Percentiles rank a stretch among this genome's conserved stretches.
Evolutionary conservation across 2,329 filamentous ascomycete species (phyloP).

Genomic region (Aspergillus versicolor): DNA sequence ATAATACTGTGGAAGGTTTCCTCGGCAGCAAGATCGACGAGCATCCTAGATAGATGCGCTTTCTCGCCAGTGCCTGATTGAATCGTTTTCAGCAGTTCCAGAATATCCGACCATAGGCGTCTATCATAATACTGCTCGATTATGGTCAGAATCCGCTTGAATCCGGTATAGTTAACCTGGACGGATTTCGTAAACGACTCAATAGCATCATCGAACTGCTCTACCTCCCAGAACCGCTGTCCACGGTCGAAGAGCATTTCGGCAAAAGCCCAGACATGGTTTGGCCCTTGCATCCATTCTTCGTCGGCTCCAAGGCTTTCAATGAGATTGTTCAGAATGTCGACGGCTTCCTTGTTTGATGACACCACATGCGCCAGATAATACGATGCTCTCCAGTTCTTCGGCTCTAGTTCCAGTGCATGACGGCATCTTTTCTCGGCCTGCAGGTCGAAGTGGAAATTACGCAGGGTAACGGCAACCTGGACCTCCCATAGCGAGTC

Average conservation of each 20-base stretch:
- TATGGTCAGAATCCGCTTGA: constrained; percentile 11
- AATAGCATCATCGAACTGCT: constrained; percentile 10
- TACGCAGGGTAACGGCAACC: constrained; percentile 22
- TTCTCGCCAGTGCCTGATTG: constrained; percentile 1
- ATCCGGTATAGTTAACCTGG: constrained; percentile 7
- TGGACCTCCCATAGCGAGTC: constrained; percentile 22
- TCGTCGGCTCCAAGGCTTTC: constrained; percentile 4
- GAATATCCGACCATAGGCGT: constrained; percentile 13
- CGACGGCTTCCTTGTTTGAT: constrained; percentile 16
- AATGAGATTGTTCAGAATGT: constrained; percentile 11
- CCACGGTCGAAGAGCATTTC: constrained; percentile 19
- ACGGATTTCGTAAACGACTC: constrained; percentile 13
- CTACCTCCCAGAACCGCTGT: constrained; percentile 14
- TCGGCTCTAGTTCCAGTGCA: constrained; percentile 18
- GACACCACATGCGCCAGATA: constrained; percentile 19
- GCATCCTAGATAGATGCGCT: constrained; percentile 9
- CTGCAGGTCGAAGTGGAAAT: constrained; percentile 14
- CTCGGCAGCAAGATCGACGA: constrained; percentile 13
- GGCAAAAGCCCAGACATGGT: constrained; percentile 5
- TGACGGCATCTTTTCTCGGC: constrained; percentile 20
- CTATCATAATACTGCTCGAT: constrained; percentile 13
- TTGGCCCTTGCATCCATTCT: constrained; percentile 12
- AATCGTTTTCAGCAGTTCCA: constrained; percentile 5
- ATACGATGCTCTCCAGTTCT: constrained; percentile 24
- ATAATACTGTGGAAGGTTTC: constrained; percentile 17